Base-by-base conservation (phyloP, 2,329 filamentous ascomycete genomes). In the Rutstroemia sp. region DNA sequence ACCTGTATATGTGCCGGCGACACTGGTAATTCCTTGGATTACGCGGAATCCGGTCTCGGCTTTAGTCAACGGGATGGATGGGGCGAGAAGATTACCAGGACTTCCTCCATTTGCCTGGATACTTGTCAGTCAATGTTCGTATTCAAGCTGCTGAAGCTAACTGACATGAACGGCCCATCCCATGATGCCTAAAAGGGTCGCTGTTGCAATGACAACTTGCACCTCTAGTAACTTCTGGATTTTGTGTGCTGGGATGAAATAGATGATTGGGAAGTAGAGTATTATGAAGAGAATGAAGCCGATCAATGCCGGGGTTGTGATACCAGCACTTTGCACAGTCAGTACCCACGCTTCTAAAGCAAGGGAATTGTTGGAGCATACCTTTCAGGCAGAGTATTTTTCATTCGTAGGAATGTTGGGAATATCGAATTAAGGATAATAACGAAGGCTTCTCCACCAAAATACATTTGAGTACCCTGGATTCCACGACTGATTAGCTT, bases 291-390 rank as follows among this genome's bases (percentile, higher is more conserved):
- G 41, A 21, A 44, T 71, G 57, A 76, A 77, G 6, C 75, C 71
- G 2, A 73, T 71, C 10, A 78, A 67, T 19, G 78, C 68, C 1
- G 73, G 73, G 9, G 74, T 66, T 3, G 62, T 67, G 25, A 73
- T 61, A 25, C 41, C 41, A 10, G 41, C 41, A 7, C 41, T 44
- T 19, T 6, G 73, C 52, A 34, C 68, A 67, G 62, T 71, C 74
- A 19, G 74, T 52, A n/a, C 73, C 62, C 55, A 65, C 72, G 1
- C 67, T 69, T 44, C 21, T 71, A 62, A 45, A 74, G 68, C 27
- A 72, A 59, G 14, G 65, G 64, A 7, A 71, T 74, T 3, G 67
- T 70, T 59, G 71, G 68, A 54, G 66, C 62, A 7, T 66, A 62
- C 34, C 62, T 64, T 37, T 66, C 70, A 39, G 65, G 68, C 5